Conservation (phyloP, 31 red algal genomes). For the Bonnemaisonia californica region DNA sequence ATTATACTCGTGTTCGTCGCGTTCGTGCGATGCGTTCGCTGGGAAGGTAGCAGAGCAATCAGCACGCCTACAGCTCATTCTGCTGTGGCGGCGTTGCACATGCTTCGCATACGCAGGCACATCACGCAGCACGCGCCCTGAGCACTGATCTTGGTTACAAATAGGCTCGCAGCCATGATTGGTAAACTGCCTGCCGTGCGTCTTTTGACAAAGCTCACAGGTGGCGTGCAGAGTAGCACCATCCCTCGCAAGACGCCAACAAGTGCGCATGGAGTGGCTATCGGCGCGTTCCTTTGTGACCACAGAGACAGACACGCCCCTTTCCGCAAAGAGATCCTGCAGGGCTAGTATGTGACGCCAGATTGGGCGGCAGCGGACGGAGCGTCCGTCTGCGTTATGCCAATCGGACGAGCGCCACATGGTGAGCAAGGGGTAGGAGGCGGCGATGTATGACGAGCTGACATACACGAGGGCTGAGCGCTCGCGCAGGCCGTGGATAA, state of each 20-base stretch:
- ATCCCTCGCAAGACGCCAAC: conserved; percentile 15
- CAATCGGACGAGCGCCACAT: conserved; percentile 3
- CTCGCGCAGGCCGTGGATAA: conserved; percentile 39
- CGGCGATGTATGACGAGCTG: not conserved
- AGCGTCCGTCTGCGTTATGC: conserved; percentile 14
- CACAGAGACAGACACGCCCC: conserved; percentile 11
- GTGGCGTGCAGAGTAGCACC: conserved; percentile 14
- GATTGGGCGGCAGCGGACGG: not conserved
- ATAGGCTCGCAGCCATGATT: conserved; percentile 33
- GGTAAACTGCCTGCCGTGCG: conserved; percentile 17
- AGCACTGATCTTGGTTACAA: conserved; percentile 8
- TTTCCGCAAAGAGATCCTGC: conserved; percentile 1
- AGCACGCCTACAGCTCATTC: not conserved
- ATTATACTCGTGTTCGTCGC: not conserved
- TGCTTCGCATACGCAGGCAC: not conserved
- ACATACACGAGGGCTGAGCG: conserved; percentile 17
- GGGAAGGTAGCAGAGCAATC: not conserved
- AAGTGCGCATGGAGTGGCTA: conserved; percentile 1
- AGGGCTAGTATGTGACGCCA: conserved; percentile 3
- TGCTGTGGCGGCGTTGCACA: conserved; percentile 14
- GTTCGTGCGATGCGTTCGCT: not conserved
- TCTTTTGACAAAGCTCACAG: conserved; percentile 23
- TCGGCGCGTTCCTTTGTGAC: not conserved
- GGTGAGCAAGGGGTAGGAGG: not conserved
- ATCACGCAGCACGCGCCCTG: not conserved